Evolutionary conservation across 106 monocot genomes (phyloP).

Genomic region (Acanthochlamys bracteata): DNA sequence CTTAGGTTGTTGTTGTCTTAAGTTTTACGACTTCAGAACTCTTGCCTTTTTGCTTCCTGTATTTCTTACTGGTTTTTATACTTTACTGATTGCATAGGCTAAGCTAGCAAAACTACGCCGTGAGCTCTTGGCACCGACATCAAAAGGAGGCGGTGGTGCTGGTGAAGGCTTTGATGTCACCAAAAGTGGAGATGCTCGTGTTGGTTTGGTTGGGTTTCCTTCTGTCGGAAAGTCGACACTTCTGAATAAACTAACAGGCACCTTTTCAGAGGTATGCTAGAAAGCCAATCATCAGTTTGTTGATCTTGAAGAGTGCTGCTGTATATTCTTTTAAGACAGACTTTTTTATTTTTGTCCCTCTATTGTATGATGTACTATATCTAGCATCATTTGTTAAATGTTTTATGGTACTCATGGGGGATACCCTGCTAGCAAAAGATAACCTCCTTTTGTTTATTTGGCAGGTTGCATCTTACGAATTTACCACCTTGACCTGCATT

Average conservation of each 20-base stretch:
- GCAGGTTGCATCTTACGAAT: constrained; percentile 99
- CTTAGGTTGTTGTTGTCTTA: too few species aligned
- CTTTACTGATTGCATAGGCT: constrained; percentile 40
- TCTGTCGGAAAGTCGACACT: constrained; percentile 99
- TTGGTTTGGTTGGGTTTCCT: constrained; percentile 96
- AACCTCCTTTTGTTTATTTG: background rate
- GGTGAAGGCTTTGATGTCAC: constrained; percentile 99
- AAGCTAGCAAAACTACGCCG: constrained; percentile 93
- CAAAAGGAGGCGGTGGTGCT: constrained; percentile 80
- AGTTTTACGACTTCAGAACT: too few species aligned
- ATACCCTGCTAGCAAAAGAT: too few species aligned
- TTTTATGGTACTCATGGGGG: too few species aligned
- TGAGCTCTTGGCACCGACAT: constrained; percentile 73
- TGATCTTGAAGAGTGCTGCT: background rate
- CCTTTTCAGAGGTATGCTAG: constrained; percentile 77
- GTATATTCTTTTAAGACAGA: too few species aligned
- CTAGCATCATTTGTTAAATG: too few species aligned
- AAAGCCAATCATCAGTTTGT: background rate
- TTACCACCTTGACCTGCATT: constrained; percentile 96
- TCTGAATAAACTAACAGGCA: constrained; percentile 92
- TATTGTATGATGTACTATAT: too few species aligned
- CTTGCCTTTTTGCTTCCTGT: background rate
- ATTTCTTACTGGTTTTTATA: background rate
- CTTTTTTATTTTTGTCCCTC: too few species aligned
- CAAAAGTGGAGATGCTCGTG: constrained; percentile 96